Conservation (phyloP, 441 rosid genomes). For the Gossypium davidsonii region DNA sequence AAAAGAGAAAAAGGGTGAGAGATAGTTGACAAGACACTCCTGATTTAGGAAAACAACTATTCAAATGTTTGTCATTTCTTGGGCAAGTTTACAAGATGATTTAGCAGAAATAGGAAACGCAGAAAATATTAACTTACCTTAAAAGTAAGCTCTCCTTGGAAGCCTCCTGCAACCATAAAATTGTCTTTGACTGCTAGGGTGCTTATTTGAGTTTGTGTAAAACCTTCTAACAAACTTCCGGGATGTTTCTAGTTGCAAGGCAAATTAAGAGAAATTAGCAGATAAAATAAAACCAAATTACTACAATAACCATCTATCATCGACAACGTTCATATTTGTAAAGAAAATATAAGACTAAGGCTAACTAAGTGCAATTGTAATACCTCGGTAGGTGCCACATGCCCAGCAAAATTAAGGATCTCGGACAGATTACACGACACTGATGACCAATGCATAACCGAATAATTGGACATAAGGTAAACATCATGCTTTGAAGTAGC, state of each 20-base stretch:
- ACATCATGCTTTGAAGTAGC: constrained; percentile 55
- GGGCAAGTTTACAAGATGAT: neutral
- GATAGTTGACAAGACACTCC: neutral
- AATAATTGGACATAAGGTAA: constrained; percentile 53
- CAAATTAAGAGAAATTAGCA: neutral
- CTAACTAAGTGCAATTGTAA: neutral
- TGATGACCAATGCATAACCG: constrained; percentile 74
- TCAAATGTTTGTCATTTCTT: neutral
- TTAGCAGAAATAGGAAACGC: neutral
- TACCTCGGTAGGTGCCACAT: constrained; percentile 45
- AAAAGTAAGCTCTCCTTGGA: constrained; percentile 66
- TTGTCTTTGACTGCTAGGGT: constrained; percentile 59
- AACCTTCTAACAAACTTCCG: constrained; percentile 26
- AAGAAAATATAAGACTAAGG: neutral
- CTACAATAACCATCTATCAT: neutral
- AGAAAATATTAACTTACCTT: constrained; percentile 31
- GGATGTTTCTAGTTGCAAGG: constrained; percentile 31
- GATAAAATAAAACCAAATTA: neutral
- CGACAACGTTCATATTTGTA: neutral
- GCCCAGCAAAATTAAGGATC: constrained; percentile 40
- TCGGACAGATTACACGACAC: constrained; percentile 36
- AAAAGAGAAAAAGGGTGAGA: neutral
- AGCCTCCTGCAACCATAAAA: constrained; percentile 62
- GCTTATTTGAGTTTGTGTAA: constrained; percentile 44
- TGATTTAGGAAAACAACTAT: neutral